Evolutionary conservation across 2,329 filamentous ascomycete genomes (phyloP), one percentile per base, ranked within the genome.

Genomic region (Stemphylium vesicarium): DNA sequence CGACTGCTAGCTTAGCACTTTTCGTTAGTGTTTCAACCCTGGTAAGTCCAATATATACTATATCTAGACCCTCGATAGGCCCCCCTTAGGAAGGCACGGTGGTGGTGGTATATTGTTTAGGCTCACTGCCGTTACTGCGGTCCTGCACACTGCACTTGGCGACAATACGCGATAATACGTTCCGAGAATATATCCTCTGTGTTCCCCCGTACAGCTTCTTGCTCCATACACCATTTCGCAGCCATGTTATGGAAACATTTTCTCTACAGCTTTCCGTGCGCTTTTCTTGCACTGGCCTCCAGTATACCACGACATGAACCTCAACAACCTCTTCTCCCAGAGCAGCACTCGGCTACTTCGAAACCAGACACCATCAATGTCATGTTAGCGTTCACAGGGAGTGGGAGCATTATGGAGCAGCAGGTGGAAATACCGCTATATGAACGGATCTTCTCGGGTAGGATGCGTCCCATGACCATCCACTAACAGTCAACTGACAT

Each of bases 401-500:
- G 24, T 12, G 56, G 50, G 32, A 59, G 47, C 26, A 48, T 50
- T 9, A 41, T 48, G 46, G 61, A 60, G 38, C 50, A 44, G 38
- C 60, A 50, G 32, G 37, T 56, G 18, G 51, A 68, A 40, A 43
- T 71, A 13, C 61, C 61, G 2, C 18, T 71, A 18, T 43, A 56
- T 8, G 48, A 53, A 35, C 59, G 32, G 15, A 56, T 63, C 16
- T 12, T 43, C 26, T 29, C 64, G 18, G 61, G 64, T 64, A 62
- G n/a, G 46, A 44, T 16, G 36, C 16, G 11, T 39, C 7, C 6
- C 29, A n/a, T 29, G 12, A 18, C 11, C 10, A 29, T 11, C 9
- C 18, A 7, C 5, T 12, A 13, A 29, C 12, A 45, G 31, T 26
- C n/a, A 29, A 26, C 38, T 44, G 16, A 41, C 15, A 26, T 45